Evolutionary conservation across 805 yeast genomes (phyloP), one percentile per base, ranked within the genome.

Genomic region (Candida alai): DNA sequence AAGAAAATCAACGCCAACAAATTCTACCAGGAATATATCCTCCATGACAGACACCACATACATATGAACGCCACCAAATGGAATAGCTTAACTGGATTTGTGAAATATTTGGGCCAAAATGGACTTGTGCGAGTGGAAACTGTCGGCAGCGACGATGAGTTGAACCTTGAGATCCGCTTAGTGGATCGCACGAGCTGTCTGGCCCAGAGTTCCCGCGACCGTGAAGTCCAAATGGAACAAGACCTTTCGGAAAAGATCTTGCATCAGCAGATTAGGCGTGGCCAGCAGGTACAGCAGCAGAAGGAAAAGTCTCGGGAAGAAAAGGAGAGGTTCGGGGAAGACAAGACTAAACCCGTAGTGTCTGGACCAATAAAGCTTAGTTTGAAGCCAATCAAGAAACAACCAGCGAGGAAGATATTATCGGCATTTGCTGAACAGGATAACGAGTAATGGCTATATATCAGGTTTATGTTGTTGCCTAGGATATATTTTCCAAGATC

Each of bases 61-160:
- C 98, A 90, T 56, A 76, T 93, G 81, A 88, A 87, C 47, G 79
- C 97, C 2, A 93, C 98, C 1, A 69, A 69, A 39, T 93, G 94
- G 86, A 56, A 70, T 3, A 73, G 83, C 2, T 58, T 93, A 30
- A 73, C 87, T 0, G 71, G 75, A 25, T 86, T 90, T 51, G 69
- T 86, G 14, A 70, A 74, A 39, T 62, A 75, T 43, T 58, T 89
- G 43, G 80, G 78, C 2, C 60, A 66, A 9, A 60, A 66, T 13
- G 84, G 85, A 0, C 52, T 71, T 3, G 74, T 86, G 17, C 56
- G 62, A 16, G 80, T 85, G 2, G 65, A 62, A 9, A 39, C 45
- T 19, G 51, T 40, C 10, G 42, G 43, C 2, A 51, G 42, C 24
- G 62, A 60, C 3, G 66, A 61, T 16, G 67, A 63, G 24, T 57